Evolutionary conservation across 805 yeast species (phyloP).

Genomic region (Wickerhamomyces strasburgensis): DNA sequence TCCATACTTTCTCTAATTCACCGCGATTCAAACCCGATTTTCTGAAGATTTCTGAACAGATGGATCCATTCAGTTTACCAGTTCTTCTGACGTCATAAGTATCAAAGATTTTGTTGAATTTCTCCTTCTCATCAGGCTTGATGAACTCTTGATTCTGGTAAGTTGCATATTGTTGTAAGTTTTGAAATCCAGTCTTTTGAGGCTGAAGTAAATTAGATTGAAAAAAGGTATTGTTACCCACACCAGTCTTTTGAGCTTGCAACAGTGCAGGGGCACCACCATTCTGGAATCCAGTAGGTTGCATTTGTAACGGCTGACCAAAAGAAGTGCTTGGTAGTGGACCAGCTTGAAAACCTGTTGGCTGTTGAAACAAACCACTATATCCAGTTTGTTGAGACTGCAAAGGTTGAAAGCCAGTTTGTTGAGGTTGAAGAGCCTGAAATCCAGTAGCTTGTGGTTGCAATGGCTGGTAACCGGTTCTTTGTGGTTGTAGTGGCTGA

Average conservation of each 20-base stretch:
- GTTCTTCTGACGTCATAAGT: slow-evolving; percentile 72
- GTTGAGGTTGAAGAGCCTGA: slow-evolving; percentile 36
- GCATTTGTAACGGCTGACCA: slow-evolving; percentile 19
- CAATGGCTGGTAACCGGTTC: slow-evolving; percentile 30
- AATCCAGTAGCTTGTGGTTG: slow-evolving; percentile 25
- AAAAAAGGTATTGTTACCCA: slow-evolving; percentile 36
- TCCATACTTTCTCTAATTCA: slow-evolving; percentile 91
- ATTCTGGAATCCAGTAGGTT: slow-evolving; percentile 27
- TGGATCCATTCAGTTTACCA: slow-evolving; percentile 74
- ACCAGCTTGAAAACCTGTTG: slow-evolving; percentile 25
- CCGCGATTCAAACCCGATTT: slow-evolving; percentile 84
- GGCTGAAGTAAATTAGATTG: slow-evolving; percentile 30
- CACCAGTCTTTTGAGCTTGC: slow-evolving; percentile 64
- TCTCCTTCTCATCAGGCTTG: slow-evolving; percentile 78
- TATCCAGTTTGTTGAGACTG: slow-evolving; percentile 38
- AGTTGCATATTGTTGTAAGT: slow-evolving; percentile 25
- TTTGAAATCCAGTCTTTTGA: slow-evolving; percentile 26
- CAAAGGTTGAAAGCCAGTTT: slow-evolving; percentile 24
- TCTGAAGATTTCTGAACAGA: slow-evolving; percentile 81
- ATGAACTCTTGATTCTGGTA: slow-evolving; percentile 54
- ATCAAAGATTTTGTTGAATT: slow-evolving; percentile 81
- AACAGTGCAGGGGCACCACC: slow-evolving; percentile 31
- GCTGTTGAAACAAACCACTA: slow-evolving; percentile 25
- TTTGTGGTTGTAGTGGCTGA: slow-evolving; percentile 28
- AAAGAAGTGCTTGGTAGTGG: neutral